Conservation (phyloP, 768 basidiomycete species). For the Mycena kentingensis region DNA sequence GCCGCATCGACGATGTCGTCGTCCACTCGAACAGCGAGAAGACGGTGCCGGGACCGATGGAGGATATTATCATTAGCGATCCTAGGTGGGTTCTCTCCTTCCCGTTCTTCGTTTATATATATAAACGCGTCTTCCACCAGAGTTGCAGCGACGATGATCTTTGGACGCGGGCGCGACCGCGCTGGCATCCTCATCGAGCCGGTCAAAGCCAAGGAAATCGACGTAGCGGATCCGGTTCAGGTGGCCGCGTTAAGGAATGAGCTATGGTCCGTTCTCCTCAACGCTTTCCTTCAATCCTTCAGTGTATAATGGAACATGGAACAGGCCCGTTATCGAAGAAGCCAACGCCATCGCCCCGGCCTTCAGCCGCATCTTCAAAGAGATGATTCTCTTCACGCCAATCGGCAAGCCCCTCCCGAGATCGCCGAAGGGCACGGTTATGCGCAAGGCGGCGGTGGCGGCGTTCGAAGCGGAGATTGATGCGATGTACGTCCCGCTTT, state of each 20-base stretch:
- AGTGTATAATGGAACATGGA: background rate
- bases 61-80: conserved; percentile 22
- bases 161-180: conserved; percentile 35
- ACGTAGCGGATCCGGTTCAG: conserved; percentile 25
- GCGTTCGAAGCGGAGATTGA: conserved; percentile 44
- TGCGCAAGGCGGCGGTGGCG: conserved; percentile 35
- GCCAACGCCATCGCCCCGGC: conserved; percentile 34
- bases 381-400: conserved; percentile 43
- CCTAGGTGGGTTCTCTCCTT: conserved; percentile 27
- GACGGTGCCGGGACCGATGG: conserved; percentile 35
- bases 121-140: background rate
- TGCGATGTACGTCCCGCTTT: conserved; percentile 10
- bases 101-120: conserved; percentile 13
- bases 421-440: conserved; percentile 41
- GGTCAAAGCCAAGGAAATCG: conserved; percentile 14
- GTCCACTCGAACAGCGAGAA: conserved; percentile 35
- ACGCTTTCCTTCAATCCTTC: background rate
- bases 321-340: conserved; percentile 33
- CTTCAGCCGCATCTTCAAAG: conserved; percentile 40
- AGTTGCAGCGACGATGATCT: conserved; percentile 32
- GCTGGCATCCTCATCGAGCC: conserved; percentile 37
- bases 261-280: conserved; percentile 27
- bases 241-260: conserved; percentile 32
- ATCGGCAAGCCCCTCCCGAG: conserved; percentile 35
- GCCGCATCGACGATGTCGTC: conserved; percentile 37